These are phyloP conservation scores for Kwoniella mangroviensis DNA, from an alignment of 768 basidiomycete species.

Conservation along the genomic window DNA sequence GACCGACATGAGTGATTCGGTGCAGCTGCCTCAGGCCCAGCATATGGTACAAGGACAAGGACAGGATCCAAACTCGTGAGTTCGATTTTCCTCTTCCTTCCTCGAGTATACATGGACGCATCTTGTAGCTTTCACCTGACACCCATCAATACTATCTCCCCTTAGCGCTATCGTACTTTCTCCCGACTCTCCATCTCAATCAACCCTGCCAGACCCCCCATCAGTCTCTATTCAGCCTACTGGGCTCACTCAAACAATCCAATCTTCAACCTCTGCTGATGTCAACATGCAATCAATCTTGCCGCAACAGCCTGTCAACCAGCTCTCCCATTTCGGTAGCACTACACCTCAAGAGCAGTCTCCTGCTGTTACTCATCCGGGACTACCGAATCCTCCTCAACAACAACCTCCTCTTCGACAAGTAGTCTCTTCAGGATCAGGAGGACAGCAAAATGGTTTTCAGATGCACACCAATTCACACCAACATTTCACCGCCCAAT, in stretches of 20 bases:
- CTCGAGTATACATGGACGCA: background rate
- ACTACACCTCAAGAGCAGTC: background rate
- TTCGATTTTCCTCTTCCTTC: background rate
- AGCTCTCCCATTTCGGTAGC: background rate
- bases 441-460: background rate
- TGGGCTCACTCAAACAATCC: too few relatives aligned
- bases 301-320: background rate
- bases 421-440: background rate
- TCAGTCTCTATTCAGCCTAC: background rate
- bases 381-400: background rate
- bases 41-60: background rate
- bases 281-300: background rate
- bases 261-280: background rate
- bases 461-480: background rate
- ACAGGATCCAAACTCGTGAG: background rate
- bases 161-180: constrained; percentile 17
- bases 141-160: background rate
- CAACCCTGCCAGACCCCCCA: background rate
- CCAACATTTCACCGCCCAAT: background rate
- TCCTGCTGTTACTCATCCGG: background rate
- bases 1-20: background rate
- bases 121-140: background rate
- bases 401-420: background rate
- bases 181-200: constrained; percentile 2
- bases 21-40: background rate